Conservation (phyloP, 768 basidiomycete species). For the Omphalotus guepiniiformis region DNA sequence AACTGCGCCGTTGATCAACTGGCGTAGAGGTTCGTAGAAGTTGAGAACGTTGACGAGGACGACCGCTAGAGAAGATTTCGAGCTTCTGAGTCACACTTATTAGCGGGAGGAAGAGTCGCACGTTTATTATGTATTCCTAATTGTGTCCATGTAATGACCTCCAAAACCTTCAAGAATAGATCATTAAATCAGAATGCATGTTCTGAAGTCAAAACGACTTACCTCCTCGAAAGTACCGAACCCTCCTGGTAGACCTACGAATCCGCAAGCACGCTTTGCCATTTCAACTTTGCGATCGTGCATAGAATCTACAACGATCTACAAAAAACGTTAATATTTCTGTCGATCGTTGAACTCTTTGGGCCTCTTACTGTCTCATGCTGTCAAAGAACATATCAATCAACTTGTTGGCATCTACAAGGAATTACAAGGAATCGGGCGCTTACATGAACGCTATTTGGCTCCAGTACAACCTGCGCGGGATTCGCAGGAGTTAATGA, state of each 20-base stretch:
- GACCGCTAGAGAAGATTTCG: conserved; percentile 39
- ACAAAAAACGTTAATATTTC: conserved; percentile 8
- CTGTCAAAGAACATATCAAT: neutral
- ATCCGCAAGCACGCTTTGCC: conserved; percentile 76
- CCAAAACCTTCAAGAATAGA: conserved; percentile 37
- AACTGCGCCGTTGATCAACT: conserved; percentile 64
- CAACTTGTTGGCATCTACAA: neutral
- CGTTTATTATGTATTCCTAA: conserved; percentile 33
- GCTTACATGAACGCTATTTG: conserved; percentile 10
- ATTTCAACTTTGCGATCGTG: conserved; percentile 89
- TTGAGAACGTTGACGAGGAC: conserved; percentile 76
- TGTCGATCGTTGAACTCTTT: conserved; percentile 9
- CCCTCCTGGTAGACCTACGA: conserved; percentile 89
- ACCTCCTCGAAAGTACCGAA: conserved; percentile 97
- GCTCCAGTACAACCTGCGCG: neutral
- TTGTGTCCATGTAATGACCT: conserved; percentile 95
- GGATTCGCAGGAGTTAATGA: conserved; percentile 8
- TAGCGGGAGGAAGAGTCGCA: neutral
- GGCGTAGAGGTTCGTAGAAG: conserved; percentile 81
- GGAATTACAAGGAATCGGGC: neutral
- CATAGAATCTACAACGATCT: conserved; percentile 79
- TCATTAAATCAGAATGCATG: conserved; percentile 22
- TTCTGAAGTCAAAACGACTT: neutral
- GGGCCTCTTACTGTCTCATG: conserved; percentile 11
- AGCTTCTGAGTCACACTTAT: neutral